phyloP scores from a whole-genome alignment of 2,329 filamentous ascomycete genomes.

The Aspergillus hortae region DNA sequence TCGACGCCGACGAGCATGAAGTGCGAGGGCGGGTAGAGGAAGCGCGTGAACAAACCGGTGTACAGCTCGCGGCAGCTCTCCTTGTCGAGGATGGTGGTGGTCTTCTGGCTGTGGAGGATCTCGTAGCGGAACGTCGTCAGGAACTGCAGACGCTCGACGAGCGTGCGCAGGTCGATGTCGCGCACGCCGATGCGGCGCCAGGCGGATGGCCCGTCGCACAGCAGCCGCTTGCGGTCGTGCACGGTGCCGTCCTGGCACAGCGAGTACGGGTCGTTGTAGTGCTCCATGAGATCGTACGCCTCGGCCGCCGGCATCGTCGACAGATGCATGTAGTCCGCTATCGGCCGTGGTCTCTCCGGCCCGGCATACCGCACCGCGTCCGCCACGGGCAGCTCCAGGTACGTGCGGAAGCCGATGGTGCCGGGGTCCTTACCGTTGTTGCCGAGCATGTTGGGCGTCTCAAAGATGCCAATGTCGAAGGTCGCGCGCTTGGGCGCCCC shows the following conservation, averaged over 20 bases:
- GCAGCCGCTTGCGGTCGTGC: conserved; percentile 33
- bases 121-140: conserved; percentile 34
- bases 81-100: conserved; percentile 34
- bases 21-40: conserved; percentile 36
- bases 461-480: conserved; percentile 44
- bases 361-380: conserved; percentile 29
- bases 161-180: conserved; percentile 28
- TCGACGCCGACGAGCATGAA: conserved; percentile 19
- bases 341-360: conserved; percentile 15
- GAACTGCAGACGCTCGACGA: conserved; percentile 34
- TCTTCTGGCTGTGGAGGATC: conserved; percentile 26
- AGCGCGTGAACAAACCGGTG: conserved; percentile 33
- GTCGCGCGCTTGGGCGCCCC: conserved; percentile 33
- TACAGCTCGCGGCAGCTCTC: conserved; percentile 32
- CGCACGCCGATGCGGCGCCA: conserved; percentile 44
- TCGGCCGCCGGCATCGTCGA: conserved; percentile 25
- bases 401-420: conserved; percentile 46
- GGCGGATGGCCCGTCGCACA: conserved; percentile 34
- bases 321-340: conserved; percentile 20
- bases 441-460: conserved; percentile 49
- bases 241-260: conserved; percentile 33
- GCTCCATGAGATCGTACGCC: conserved; percentile 33
- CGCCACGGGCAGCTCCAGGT: conserved; percentile 44
- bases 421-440: conserved; percentile 45
- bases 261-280: conserved; percentile 33